Evolutionary conservation across 164 flowering plant genomes (phyloP).

Genomic region (Protea cynaroides): DNA sequence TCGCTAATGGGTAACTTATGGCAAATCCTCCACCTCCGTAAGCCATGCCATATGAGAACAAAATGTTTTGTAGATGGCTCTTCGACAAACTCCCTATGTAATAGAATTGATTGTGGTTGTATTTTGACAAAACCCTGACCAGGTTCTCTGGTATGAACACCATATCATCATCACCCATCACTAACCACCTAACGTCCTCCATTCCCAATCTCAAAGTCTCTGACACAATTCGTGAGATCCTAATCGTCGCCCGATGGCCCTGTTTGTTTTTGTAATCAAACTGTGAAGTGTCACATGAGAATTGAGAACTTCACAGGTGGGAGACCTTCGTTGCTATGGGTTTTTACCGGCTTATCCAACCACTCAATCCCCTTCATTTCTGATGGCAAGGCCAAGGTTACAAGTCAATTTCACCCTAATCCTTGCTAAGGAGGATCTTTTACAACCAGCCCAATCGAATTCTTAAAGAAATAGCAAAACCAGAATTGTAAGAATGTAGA

Average conservation of each 20-base stretch:
- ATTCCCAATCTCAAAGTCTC: conserved; percentile 42
- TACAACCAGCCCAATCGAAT: no score
- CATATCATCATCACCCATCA: conserved; percentile 78
- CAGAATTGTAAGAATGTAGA: no score
- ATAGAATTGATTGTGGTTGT: conserved; percentile 51
- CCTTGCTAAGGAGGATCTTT: no score
- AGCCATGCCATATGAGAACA: conserved; percentile 55
- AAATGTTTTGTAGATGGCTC: conserved; percentile 54
- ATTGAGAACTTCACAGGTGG: conserved; percentile 47
- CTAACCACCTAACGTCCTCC: conserved; percentile 55
- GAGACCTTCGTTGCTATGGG: conserved; percentile 7
- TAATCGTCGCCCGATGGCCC: conserved; percentile 52
- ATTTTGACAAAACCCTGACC: conserved; percentile 47
- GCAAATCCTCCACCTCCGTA: conserved; percentile 88
- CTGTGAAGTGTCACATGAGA: conserved; percentile 33
- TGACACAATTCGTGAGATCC: conserved; percentile 60
- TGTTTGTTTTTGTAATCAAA: conserved; percentile 35
- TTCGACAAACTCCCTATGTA: conserved; percentile 66
- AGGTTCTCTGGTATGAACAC: conserved; percentile 54
- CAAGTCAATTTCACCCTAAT: no score
- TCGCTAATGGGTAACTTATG: conserved; percentile 51
- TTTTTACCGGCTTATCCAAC: conserved; percentile 35
- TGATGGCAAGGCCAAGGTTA: no score
- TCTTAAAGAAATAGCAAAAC: no score
- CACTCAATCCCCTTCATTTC: conserved; percentile 54